These are phyloP conservation scores for Decorospora gaudefroyi DNA, from an alignment of 2,329 filamentous ascomycete species.

Conservation along the genomic window DNA sequence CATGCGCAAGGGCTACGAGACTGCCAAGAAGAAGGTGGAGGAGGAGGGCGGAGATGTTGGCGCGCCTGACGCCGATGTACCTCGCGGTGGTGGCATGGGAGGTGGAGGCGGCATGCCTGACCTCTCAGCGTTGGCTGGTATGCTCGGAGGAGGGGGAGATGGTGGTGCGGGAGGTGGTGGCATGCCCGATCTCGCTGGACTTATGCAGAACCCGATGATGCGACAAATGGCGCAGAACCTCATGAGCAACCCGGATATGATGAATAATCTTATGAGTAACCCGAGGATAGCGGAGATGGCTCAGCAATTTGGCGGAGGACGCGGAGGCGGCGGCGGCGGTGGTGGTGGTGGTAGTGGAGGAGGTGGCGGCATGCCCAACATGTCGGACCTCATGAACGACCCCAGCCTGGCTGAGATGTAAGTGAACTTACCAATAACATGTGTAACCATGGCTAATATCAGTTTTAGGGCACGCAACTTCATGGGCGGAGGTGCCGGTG, in stretches of 20 bases:
- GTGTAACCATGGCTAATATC: constrained; percentile 7
- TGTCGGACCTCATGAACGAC: constrained; percentile 85
- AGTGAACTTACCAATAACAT: constrained; percentile 51
- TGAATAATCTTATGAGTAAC: constrained; percentile 93
- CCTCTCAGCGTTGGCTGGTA: constrained; percentile 67
- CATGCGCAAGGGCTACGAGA: constrained; percentile 97
- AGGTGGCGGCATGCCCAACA: constrained; percentile 89
- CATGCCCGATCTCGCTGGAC: constrained; percentile 78
- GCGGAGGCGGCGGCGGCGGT: constrained; percentile 59
- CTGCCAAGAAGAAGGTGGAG: constrained; percentile 82
- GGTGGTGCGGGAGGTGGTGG: constrained; percentile 69
- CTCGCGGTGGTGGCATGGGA: constrained; percentile 54
- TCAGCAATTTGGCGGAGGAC: constrained; percentile 64
- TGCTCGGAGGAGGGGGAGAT: constrained; percentile 48
- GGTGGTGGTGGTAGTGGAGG: constrained; percentile 66
- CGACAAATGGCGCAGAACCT: constrained; percentile 94
- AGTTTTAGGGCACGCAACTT: constrained; percentile 65
- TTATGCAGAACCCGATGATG: constrained; percentile 86
- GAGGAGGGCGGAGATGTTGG: constrained; percentile 69
- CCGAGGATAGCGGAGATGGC: constrained; percentile 87
- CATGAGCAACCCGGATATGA: constrained; percentile 94
- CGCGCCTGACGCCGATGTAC: constrained; percentile 45
- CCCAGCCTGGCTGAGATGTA: constrained; percentile 91
- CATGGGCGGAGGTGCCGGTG: constrained; percentile 56
- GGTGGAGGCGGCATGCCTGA: constrained; percentile 82